A percentile compares a stretch with the other conserved stretches of the same genome.
phyloP scores from a whole-genome alignment of 2,329 filamentous ascomycete species.

The Stemphylium lycopersici region DNA sequence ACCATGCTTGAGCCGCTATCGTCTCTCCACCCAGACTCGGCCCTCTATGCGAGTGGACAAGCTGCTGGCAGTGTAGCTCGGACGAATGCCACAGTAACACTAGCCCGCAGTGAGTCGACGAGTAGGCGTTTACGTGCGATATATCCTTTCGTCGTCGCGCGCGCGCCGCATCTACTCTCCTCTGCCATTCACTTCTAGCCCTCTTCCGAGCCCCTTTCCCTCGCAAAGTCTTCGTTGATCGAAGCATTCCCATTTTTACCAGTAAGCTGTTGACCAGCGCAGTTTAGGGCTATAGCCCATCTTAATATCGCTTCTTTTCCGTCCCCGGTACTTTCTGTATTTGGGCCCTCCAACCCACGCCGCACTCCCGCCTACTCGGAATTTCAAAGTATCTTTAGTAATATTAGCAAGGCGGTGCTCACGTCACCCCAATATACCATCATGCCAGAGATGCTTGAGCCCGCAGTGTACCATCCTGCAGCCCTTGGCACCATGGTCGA shows the following conservation, averaged over 20 bases:
- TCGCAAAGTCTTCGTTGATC: constrained; percentile 52
- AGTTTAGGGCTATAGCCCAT: constrained; percentile 44
- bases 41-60: constrained; percentile 37
- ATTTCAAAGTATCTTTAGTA: constrained; percentile 41
- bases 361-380: constrained; percentile 30
- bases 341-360: constrained; percentile 24
- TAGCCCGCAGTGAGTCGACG: constrained; percentile 28
- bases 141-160: constrained; percentile 42
- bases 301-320: constrained; percentile 41
- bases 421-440: constrained; percentile 47
- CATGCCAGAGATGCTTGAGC: constrained; percentile 55
- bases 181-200: constrained; percentile 43
- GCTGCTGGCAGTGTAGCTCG: constrained; percentile 38
- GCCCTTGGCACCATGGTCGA: constrained; percentile 33
- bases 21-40: constrained; percentile 30
- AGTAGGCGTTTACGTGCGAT: constrained; percentile 42
- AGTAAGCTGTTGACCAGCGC: constrained; percentile 53
- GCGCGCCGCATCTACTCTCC: constrained; percentile 34
- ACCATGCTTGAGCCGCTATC: constrained; percentile 45
- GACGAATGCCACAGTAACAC: constrained; percentile 36
- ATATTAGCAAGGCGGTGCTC: constrained; percentile 47
- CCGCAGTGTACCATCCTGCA: constrained; percentile 56
- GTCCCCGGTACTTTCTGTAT: constrained; percentile 28
- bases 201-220: constrained; percentile 35
- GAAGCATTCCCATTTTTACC: constrained; percentile 48